Evolutionary conservation across 495 filamentous ascomycete species (phyloP), one percentile per base, ranked within the genome.

Genomic region (Viridothelium virens): DNA sequence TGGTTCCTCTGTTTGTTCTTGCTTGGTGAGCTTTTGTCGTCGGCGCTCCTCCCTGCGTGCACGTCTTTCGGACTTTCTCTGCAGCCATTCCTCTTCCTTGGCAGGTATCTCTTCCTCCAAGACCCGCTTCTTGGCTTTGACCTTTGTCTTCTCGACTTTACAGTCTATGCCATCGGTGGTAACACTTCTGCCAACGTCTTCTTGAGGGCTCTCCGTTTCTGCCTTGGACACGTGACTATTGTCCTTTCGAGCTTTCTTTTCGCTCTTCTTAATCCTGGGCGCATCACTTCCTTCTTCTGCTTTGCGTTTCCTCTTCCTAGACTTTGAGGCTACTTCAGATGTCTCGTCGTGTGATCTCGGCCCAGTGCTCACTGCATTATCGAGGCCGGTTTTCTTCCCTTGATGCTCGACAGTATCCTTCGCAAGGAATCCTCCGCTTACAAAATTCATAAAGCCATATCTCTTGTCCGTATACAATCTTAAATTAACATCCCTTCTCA

Each of bases 361-460:
- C 25, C 50, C 38, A 10, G 50, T 14, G 4, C 14, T 65, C 34
- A 50, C 62, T 33, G 7, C 41, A 36, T 44, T 14, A 36, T 48
- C 33, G 33, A 56, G 65, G 14, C 61, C 65, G 73, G 67, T 73
- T 59, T 36, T 63, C 50, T 34, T 68, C 66, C 64, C 63, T 36
- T 68, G 64, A 14, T 7, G 53, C 53, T 36, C 36, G 53, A 59
- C 36, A 68, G 84, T 82, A 67, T 92, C 88, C 48, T 89, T 89
- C 39, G 87, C 85, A 67, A 96, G 74, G 62, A 89, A 82, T 2
- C 91, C 92, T 53, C 89, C 93, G 63, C 80, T 84, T 34, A 97
- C 87, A 74, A 97, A 97, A 59, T 83, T 81, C 75, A 94, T 87
- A 33, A 80, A 78, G 12, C 89, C 90, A 78, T 85, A 88, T 74